Evolutionary conservation across 192 early-diverging fungal genomes (phyloP).

Genomic region (Geranomyces variabilis): DNA sequence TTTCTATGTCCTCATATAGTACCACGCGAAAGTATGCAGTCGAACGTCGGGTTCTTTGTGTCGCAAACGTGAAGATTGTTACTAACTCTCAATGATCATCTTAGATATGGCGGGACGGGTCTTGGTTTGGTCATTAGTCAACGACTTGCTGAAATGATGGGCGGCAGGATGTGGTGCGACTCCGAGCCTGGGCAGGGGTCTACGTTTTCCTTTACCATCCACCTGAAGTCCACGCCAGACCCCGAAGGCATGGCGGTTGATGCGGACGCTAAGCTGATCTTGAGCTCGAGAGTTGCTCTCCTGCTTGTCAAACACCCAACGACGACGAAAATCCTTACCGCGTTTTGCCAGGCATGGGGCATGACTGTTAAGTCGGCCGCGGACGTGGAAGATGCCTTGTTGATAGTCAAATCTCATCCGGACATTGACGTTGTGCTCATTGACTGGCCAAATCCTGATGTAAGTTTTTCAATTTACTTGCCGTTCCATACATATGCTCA

Average conservation of each 20-base stretch:
- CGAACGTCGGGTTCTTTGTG: too few relatives aligned
- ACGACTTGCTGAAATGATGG: conserved; percentile 74
- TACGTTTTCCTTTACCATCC: conserved; percentile 72
- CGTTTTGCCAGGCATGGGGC: conserved; percentile 10
- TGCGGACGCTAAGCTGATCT: not conserved
- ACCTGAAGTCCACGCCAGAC: not conserved
- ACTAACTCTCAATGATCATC: too few relatives aligned
- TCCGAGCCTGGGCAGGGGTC: conserved; percentile 74
- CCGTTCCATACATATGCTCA: too few relatives aligned
- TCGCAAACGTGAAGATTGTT: conserved; percentile 33
- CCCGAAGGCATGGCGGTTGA: not conserved
- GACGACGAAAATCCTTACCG: conserved; percentile 23
- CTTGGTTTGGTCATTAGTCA: conserved; percentile 79
- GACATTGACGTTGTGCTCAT: conserved; percentile 2
- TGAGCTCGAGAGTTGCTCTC: conserved; percentile 1
- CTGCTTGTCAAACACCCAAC: conserved; percentile 31
- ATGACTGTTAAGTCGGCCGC: not conserved
- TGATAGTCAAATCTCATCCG: not conserved
- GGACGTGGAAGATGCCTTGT: not conserved
- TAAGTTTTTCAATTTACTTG: too few relatives aligned
- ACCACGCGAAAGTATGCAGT: too few relatives aligned
- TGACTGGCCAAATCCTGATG: conserved; percentile 8
- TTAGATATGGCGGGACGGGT: conserved; percentile 78
- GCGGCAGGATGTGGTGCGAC: conserved; percentile 79
- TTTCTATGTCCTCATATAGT: too few relatives aligned